Evolutionary conservation across 495 filamentous ascomycete species (phyloP), one percentile per base, ranked within the genome.

Genomic region (Gamarada debralockiae): DNA sequence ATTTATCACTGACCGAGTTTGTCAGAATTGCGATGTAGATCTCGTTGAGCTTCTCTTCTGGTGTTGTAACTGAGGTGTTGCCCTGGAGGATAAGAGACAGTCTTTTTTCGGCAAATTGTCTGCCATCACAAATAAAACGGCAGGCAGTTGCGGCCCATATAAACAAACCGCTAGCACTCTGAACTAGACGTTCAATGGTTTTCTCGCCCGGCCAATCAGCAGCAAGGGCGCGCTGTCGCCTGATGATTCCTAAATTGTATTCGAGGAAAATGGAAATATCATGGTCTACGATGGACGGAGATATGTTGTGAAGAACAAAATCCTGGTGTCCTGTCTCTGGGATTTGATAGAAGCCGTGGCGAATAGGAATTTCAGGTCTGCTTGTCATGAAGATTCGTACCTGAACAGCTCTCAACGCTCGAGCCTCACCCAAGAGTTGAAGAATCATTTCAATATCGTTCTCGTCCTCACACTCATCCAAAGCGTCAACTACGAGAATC

Each of bases 321-420:
- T n/a, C n/a, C n/a, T n/a, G n/a, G n/a, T n/a, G n/a, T n/a, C n/a
- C n/a, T n/a, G n/a, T n/a, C n/a, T n/a, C n/a, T n/a, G n/a, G n/a
- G n/a, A n/a, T n/a, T n/a, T n/a, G n/a, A n/a, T n/a, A n/a, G 51
- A 20, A 21, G n/a, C 47, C 40, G 2, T 46, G 20, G 39, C 22
- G 44, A 3, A 68, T 63, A 0, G 50, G 61, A 27, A 58, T 43
- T 46, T 67, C 66, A 24, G 66, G 66, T 45, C 64, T 57, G 62
- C 68, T 71, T 3, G 68, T 58, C 9, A 58, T 21, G 31, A 56
- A 58, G 37, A 58, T 33, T 24, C 53, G 53, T 3, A 58, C 13
- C 20, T 17, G 58, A 12, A 57, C 31, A 7, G 1, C 45, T 48
- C n/a, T 27, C 36, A 49, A 50, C 42, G 41, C 41, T 43, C 45